Evolutionary conservation across 2,329 filamentous ascomycete genomes (phyloP).

Genomic region (Xylaria multiplex): DNA sequence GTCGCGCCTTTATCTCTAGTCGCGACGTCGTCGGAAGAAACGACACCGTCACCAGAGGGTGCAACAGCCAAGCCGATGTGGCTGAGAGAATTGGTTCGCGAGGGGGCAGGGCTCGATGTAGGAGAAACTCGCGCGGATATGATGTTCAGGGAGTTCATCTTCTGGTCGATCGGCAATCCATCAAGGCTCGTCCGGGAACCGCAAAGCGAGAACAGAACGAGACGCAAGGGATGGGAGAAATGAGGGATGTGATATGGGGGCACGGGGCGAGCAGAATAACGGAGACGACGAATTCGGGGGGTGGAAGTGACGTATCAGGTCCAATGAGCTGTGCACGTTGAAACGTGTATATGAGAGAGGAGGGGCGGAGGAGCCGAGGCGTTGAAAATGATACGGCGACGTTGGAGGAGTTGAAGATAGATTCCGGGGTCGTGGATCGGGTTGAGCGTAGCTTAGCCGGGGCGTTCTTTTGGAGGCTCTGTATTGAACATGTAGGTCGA

Average conservation of each 20-base stretch:
- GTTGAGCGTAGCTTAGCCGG: slow-evolving; percentile 5
- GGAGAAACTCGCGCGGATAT: slow-evolving; percentile 84
- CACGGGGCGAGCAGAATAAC: slow-evolving; percentile 11
- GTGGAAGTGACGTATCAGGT: not conserved
- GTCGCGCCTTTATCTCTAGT: slow-evolving; percentile 43
- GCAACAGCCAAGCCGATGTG: slow-evolving; percentile 60
- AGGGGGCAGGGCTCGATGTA: slow-evolving; percentile 64
- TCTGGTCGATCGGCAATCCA: slow-evolving; percentile 66
- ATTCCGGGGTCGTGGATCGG: slow-evolving; percentile 12
- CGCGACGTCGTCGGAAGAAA: slow-evolving; percentile 49
- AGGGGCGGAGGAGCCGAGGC: slow-evolving; percentile 9
- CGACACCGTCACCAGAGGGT: slow-evolving; percentile 51
- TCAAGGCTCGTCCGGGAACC: slow-evolving; percentile 50
- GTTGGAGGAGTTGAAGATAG: slow-evolving; percentile 11
- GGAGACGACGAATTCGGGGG: not conserved
- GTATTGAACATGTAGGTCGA: not conserved
- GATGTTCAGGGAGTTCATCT: slow-evolving; percentile 97
- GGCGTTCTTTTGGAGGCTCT: not conserved
- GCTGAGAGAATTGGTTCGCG: slow-evolving; percentile 70
- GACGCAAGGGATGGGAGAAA: slow-evolving; percentile 10
- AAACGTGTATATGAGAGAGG: not conserved
- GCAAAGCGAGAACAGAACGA: slow-evolving; percentile 35
- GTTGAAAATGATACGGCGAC: slow-evolving; percentile 3
- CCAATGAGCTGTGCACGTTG: slow-evolving; percentile 6
- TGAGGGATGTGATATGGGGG: slow-evolving; percentile 16